phyloP scores from a whole-genome alignment of 1,284 basidiomycete genomes.

The Testicularia cyperi region DNA sequence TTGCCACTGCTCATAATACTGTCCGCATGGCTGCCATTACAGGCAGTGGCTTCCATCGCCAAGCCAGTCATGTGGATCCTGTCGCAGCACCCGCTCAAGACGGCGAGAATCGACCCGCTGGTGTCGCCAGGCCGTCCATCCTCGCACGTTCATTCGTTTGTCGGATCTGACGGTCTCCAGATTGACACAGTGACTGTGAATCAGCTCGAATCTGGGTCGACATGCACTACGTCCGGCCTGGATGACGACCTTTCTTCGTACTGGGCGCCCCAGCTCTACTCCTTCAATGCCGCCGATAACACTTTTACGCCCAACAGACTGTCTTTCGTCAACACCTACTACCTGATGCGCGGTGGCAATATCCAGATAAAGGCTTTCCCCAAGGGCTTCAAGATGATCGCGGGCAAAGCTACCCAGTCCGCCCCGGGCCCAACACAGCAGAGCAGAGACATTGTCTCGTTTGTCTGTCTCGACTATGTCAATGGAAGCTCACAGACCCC shows the following conservation, averaged over 20 bases:
- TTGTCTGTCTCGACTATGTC: slow-evolving; percentile 62
- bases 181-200: slow-evolving; percentile 13
- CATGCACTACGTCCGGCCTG: slow-evolving; percentile 61
- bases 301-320: slow-evolving; percentile 36
- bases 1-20: too few species aligned
- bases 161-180: slow-evolving; percentile 46
- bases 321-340: slow-evolving; percentile 59
- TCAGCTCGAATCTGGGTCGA: slow-evolving; percentile 5
- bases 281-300: slow-evolving; percentile 39
- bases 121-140: slow-evolving; percentile 61
- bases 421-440: slow-evolving; percentile 11
- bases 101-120: slow-evolving; percentile 64
- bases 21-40: neutral
- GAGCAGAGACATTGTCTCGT: slow-evolving; percentile 59
- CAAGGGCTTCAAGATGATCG: slow-evolving; percentile 62
- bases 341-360: slow-evolving; percentile 54
- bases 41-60: slow-evolving; percentile 5
- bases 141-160: slow-evolving; percentile 63
- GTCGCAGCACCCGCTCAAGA: slow-evolving; percentile 43
- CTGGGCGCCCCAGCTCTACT: slow-evolving; percentile 63
- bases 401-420: slow-evolving; percentile 56
- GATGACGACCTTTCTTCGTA: slow-evolving; percentile 62
- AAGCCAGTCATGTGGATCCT: slow-evolving; percentile 39
- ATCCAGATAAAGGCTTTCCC: slow-evolving; percentile 60
- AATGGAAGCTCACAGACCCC: slow-evolving; percentile 39